These are phyloP conservation scores for Gliomastix tumulicola DNA, from an alignment of 2,329 filamentous ascomycete genomes.

Conservation along the genomic window DNA sequence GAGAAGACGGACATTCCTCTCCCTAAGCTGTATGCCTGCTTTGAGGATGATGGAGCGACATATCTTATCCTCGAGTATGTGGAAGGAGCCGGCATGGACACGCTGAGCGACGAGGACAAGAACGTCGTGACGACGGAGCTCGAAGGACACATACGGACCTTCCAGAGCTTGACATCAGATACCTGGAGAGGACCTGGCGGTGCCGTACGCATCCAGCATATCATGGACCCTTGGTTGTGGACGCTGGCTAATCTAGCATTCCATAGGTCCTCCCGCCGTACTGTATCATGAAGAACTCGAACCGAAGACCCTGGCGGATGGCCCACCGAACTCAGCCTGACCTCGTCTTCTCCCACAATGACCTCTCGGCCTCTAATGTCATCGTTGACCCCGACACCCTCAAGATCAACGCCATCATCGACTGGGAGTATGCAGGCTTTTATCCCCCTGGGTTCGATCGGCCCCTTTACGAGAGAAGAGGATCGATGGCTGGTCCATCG, in stretches of 20 bases:
- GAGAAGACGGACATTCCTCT: conserved; percentile 18
- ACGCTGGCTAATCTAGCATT: not conserved
- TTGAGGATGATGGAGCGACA: conserved; percentile 20
- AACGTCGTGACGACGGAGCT: conserved; percentile 16
- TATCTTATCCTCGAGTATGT: conserved; percentile 21
- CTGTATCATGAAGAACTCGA: not conserved
- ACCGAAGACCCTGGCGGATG: not conserved
- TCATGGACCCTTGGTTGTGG: too few species aligned
- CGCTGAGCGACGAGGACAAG: conserved; percentile 7
- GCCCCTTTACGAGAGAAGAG: conserved; percentile 10
- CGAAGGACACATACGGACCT: conserved; percentile 12
- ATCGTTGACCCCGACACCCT: conserved; percentile 16
- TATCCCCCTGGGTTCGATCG: conserved; percentile 18
- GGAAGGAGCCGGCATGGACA: conserved; percentile 17
- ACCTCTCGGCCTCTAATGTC: conserved; percentile 11
- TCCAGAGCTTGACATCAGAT: conserved; percentile 16
- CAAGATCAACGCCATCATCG: conserved; percentile 25
- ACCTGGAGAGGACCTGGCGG: not conserved
- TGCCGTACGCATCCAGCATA: too few species aligned
- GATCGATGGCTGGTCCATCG: too few species aligned
- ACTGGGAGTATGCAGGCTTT: conserved; percentile 30
- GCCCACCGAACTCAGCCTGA: not conserved
- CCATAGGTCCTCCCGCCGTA: not conserved
- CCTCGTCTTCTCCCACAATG: conserved; percentile 14
- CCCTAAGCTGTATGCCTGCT: conserved; percentile 13